Evolutionary conservation across 1,284 basidiomycete species (phyloP).

Genomic region (Malassezia caprae): DNA sequence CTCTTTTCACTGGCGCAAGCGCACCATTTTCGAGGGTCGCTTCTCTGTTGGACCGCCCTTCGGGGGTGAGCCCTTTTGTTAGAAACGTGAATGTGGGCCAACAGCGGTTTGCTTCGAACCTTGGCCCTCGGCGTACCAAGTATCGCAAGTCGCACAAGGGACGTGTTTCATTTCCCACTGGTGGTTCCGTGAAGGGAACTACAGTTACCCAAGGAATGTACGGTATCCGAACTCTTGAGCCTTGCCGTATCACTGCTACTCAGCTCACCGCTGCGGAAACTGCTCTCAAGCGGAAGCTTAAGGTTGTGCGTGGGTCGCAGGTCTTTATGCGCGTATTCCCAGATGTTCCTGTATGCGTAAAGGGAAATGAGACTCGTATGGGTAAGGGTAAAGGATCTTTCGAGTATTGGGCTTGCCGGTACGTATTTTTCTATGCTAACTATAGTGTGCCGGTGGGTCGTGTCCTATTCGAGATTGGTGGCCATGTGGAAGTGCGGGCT

Average conservation of each 20-base stretch:
- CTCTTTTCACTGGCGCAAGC: neutral
- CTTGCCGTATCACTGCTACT: constrained; percentile 76
- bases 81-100: constrained; percentile 18
- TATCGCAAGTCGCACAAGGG: constrained; percentile 81
- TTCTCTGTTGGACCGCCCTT: neutral
- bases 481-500: constrained; percentile 68
- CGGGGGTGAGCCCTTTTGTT: too few species aligned
- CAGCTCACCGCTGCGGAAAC: constrained; percentile 79
- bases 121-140: constrained; percentile 72
- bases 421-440: constrained; percentile 31
- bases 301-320: constrained; percentile 78
- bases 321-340: constrained; percentile 85
- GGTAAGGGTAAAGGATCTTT: constrained; percentile 97
- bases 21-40: neutral
- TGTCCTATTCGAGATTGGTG: constrained; percentile 89
- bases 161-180: constrained; percentile 55
- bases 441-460: constrained; percentile 75
- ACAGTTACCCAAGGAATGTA: constrained; percentile 82
- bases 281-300: constrained; percentile 80
- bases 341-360: constrained; percentile 91
- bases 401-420: constrained; percentile 94
- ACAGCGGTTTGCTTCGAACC: constrained; percentile 54
- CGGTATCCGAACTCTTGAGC: constrained; percentile 79
- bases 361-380: constrained; percentile 99
- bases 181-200: constrained; percentile 86